Evolutionary conservation across 1,284 basidiomycete genomes (phyloP), one percentile per base, ranked within the genome.

Genomic region (Ceratobasidium sp.): DNA sequence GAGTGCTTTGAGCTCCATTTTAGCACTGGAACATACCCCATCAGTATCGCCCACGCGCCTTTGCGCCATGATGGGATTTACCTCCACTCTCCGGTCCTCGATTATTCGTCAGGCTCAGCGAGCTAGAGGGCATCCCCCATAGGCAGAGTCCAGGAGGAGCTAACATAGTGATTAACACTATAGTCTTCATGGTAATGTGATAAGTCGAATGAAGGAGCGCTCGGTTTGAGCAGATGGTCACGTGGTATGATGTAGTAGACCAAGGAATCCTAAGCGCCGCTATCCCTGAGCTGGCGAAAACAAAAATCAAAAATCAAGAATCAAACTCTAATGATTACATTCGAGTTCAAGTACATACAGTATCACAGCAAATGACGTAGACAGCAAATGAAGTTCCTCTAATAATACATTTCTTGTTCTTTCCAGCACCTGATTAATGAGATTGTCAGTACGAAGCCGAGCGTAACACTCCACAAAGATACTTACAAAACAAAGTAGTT

Each of bases 401-500:
- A 33, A 33, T 33, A 33, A 33, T 33, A 33, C 33, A 33, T 33
- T 33, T 33, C 33, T 33, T 33, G 33, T 33, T 33, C 33, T 33
- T 64, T 75, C 71, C 71, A 75, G 60, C 71, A 75, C 42, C 71
- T 75, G 39, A 26, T 18, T 26, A n/a, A 33, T 33, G 33, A 39
- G 5, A 10, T 46, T 33, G 33, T 33, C 33, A 33, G 33, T 33
- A 33, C 4, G 33, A 33, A 33, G 33, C 33, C 33, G 33, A 33
- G 33, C 33, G 4, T 33, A 33, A 33, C 33, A 33, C 33, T 33
- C 33, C 33, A 33, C 33, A 33, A 33, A 33, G 4, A 33, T 33
- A 33, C 77, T 5, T 58, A 78, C 77, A 78, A 70, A 44, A 78
- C 53, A 44, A 53, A 75, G 51, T 78, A 78, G 33, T 33, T 33